phyloP scores from a whole-genome alignment of 768 basidiomycete genomes.

The Tubosaeta brunneosetosa region DNA sequence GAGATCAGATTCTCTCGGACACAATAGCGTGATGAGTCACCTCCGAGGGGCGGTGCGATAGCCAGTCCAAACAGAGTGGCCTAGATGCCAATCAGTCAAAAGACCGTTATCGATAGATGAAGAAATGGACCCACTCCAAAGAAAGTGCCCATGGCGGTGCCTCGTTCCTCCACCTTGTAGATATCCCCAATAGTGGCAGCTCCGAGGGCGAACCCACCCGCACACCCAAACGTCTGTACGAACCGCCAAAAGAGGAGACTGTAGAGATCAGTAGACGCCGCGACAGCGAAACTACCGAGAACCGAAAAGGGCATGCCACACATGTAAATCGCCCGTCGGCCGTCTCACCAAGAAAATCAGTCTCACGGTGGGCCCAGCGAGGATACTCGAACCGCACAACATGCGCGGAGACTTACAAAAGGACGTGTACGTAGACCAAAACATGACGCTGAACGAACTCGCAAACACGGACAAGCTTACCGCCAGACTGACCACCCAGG shows the following conservation, averaged over 20 bases:
- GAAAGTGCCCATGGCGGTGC: constrained; percentile 57
- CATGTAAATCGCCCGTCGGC: constrained; percentile 58
- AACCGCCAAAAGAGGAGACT: constrained; percentile 56
- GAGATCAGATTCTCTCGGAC: neutral
- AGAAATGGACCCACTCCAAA: constrained; percentile 38
- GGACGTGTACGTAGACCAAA: constrained; percentile 49
- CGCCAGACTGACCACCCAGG: constrained; percentile 33
- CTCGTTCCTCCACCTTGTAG: constrained; percentile 58
- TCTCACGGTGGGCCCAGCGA: neutral
- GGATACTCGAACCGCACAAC: no score
- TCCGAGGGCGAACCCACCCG: constrained; percentile 52
- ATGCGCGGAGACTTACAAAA: constrained; percentile 40
- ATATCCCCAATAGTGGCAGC: constrained; percentile 63
- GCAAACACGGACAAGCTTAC: constrained; percentile 49
- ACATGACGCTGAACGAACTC: constrained; percentile 41
- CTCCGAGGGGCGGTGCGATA: constrained; percentile 56
- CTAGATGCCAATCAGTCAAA: constrained; percentile 16
- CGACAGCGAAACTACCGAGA: constrained; percentile 58
- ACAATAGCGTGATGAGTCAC: constrained; percentile 19
- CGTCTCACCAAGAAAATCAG: constrained; percentile 41
- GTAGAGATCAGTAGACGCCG: constrained; percentile 38
- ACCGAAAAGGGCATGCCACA: constrained; percentile 53
- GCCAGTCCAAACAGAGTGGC: constrained; percentile 55
- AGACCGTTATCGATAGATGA: neutral
- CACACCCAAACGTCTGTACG: constrained; percentile 61